These are phyloP conservation scores for Apiospora kogelbergensis DNA, from an alignment of 2,329 filamentous ascomycete species.

Conservation along the genomic window DNA sequence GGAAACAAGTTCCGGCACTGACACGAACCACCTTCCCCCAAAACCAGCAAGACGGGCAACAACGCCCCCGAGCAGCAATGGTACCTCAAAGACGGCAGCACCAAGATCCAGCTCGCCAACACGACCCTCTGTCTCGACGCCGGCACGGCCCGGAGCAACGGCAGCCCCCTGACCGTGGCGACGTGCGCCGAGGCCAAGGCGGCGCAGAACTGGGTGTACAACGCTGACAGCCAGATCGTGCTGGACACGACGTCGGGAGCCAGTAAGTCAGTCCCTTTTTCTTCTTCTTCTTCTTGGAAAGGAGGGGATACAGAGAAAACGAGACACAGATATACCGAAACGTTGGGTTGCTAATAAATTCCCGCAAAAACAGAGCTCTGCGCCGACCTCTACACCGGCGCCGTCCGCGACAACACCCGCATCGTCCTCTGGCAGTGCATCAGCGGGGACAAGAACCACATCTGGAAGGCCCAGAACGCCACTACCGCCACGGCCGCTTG, in stretches of 20 bases:
- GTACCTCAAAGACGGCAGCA: conserved; percentile 35
- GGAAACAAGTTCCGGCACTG: background rate
- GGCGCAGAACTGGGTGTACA: conserved; percentile 37
- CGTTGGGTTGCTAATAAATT: too few relatives aligned
- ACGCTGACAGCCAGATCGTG: conserved; percentile 40
- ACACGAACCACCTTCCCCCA: background rate
- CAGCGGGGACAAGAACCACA: conserved; percentile 15
- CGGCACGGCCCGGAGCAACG: conserved; percentile 20
- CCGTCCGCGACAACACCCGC: conserved; percentile 13
- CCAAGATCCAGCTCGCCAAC: conserved; percentile 37
- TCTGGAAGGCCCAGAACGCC: conserved; percentile 10
- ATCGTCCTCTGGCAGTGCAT: conserved; percentile 17
- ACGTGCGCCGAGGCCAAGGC: conserved; percentile 33
- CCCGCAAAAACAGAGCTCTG: conserved; percentile 13
- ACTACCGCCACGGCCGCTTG: background rate
- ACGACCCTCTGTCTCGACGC: conserved; percentile 42
- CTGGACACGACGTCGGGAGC: conserved; percentile 32
- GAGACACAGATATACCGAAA: too few relatives aligned
- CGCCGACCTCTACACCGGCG: conserved; percentile 13
- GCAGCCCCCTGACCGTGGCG: conserved; percentile 36
- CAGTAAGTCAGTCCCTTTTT: too few relatives aligned
- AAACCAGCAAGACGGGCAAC: conserved; percentile 30
- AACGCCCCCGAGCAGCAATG: conserved; percentile 40
- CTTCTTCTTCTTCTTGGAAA: too few relatives aligned
- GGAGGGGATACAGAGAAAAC: background rate